A percentile compares a stretch with the other conserved stretches of the same genome.
Evolutionary conservation across 169 alveolate species (phyloP).

Genomic region (Theileria sp.): DNA sequence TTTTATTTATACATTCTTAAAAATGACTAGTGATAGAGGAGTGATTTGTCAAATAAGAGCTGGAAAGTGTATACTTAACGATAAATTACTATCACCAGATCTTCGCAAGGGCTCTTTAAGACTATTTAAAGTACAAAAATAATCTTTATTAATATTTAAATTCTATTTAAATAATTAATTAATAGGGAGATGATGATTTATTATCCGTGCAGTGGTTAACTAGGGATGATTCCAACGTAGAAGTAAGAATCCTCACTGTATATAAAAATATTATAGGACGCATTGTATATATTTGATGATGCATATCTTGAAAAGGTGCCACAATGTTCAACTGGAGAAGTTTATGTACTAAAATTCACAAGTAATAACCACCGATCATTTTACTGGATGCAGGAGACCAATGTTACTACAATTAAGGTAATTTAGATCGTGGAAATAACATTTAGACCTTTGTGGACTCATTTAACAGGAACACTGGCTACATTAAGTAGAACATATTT

Average conservation of each 20-base stretch:
- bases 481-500: background rate
- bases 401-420: slow-evolving; percentile 41
- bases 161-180: too few species aligned
- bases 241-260: background rate
- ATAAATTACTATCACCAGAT: slow-evolving; percentile 51
- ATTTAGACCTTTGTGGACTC: slow-evolving; percentile 23
- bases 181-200: slow-evolving; percentile 36
- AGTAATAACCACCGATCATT: slow-evolving; percentile 54
- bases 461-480: slow-evolving; percentile 18
- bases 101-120: slow-evolving; percentile 58
- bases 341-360: slow-evolving; percentile 61
- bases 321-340: slow-evolving; percentile 59
- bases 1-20: background rate
- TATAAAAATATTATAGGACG: slow-evolving; percentile 18
- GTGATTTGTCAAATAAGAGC: slow-evolving; percentile 56
- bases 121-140: slow-evolving; percentile 35
- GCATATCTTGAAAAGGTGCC: slow-evolving; percentile 62
- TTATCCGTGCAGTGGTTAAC: slow-evolving; percentile 50
- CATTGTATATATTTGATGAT: slow-evolving; percentile 61
- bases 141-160: background rate
- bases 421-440: background rate
- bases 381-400: slow-evolving; percentile 73
- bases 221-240: slow-evolving; percentile 15
- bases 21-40: slow-evolving; percentile 24
- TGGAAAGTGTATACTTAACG: slow-evolving; percentile 62